These are phyloP conservation scores for Kazachstania sp. DNA, from an alignment of 1,139 yeast genomes.

Conservation along the genomic window DNA sequence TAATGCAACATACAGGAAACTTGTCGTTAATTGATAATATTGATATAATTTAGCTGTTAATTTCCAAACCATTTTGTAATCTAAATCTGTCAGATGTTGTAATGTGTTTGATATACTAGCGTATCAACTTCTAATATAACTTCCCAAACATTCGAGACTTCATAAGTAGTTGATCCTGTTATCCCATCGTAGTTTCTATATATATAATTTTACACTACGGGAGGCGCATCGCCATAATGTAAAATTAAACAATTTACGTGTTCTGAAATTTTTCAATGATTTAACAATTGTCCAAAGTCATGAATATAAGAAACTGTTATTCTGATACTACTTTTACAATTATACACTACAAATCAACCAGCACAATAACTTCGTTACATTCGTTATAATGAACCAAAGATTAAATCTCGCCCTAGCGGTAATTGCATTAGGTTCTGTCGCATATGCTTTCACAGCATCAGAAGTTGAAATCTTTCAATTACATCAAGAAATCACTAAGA, in stretches of 20 bases:
- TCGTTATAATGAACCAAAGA: too few species aligned
- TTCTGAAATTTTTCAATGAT: not conserved
- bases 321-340: not conserved
- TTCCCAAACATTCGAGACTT: too few species aligned
- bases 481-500: constrained; percentile 55
- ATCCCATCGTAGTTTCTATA: too few species aligned
- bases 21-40: constrained; percentile 28
- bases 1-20: constrained; percentile 47
- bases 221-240: too few species aligned
- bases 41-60: constrained; percentile 18
- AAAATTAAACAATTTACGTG: not conserved
- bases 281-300: not conserved
- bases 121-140: too few species aligned
- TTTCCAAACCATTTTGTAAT: not conserved
- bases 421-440: constrained; percentile 12
- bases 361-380: not conserved
- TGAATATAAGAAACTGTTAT: not conserved
- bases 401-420: constrained; percentile 1
- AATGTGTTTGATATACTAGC: too few species aligned
- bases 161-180: too few species aligned
- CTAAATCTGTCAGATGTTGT: too few species aligned
- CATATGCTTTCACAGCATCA: constrained; percentile 35
- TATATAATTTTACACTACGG: too few species aligned
- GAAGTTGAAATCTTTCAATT: constrained; percentile 78
- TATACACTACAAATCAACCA: not conserved